phyloP scores from a whole-genome alignment of 2,329 filamentous ascomycete species.

The Aspergillus costaricaensis region DNA sequence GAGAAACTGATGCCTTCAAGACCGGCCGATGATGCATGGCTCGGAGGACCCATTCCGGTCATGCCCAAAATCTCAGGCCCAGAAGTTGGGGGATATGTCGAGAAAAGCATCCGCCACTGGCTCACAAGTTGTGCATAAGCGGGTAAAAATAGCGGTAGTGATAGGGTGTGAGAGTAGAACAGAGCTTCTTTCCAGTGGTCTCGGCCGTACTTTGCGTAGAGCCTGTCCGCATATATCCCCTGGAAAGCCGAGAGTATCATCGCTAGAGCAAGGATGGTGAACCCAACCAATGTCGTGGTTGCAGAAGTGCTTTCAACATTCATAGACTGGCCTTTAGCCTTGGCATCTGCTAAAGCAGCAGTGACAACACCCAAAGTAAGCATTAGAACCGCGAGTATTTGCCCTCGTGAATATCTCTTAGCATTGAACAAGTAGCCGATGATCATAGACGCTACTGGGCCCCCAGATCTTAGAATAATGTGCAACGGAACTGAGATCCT shows the following conservation, averaged over 20 bases:
- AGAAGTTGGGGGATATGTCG: conserved; percentile 37
- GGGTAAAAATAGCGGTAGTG: conserved; percentile 47
- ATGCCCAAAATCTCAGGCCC: conserved; percentile 13
- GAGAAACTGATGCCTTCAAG: neutral
- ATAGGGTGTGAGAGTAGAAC: conserved; percentile 76
- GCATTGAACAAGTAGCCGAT: conserved; percentile 80
- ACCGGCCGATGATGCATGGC: neutral
- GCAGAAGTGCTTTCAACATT: conserved; percentile 21
- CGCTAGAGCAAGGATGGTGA: conserved; percentile 80
- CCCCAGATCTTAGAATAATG: conserved; percentile 92
- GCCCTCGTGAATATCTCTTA: conserved; percentile 77
- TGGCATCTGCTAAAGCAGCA: conserved; percentile 86
- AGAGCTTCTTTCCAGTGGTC: conserved; percentile 92
- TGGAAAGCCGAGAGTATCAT: conserved; percentile 91
- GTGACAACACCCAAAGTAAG: conserved; percentile 84
- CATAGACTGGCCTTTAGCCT: conserved; percentile 65
- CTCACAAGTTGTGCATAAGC: conserved; percentile 37
- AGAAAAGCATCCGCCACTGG: conserved; percentile 39
- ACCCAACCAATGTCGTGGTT: conserved; percentile 60
- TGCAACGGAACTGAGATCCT: conserved; percentile 95
- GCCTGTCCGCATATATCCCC: conserved; percentile 91
- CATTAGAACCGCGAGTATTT: conserved; percentile 77
- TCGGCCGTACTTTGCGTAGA: conserved; percentile 78
- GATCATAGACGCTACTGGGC: conserved; percentile 91
- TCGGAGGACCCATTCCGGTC: neutral